A percentile compares a stretch with the other conserved stretches of the same genome.
Conservation (phyloP, 2,329 filamentous ascomycete species). For the Clonostachys rhizophaga region DNA sequence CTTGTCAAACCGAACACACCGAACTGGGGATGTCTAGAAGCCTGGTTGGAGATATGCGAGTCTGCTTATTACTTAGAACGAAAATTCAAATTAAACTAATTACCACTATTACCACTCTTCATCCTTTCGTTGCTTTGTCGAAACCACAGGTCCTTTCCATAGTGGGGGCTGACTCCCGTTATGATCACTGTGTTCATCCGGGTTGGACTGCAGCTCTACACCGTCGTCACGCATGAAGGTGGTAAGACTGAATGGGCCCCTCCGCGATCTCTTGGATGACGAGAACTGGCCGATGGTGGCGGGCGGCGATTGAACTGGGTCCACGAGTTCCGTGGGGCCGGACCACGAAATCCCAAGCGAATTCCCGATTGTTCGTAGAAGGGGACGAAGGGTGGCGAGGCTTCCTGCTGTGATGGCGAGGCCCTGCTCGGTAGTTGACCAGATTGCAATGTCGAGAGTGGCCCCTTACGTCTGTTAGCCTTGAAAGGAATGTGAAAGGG, state of each 20-base stretch:
- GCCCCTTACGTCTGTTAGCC: conserved; percentile 13
- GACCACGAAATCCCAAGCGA: conserved; percentile 19
- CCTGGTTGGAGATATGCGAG: too few relatives aligned
- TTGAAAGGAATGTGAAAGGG: not conserved
- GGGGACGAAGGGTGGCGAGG: conserved; percentile 39
- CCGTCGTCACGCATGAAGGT: conserved; percentile 15
- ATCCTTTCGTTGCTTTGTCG: too few relatives aligned
- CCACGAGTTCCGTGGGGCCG: conserved; percentile 9
- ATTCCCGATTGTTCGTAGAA: conserved; percentile 25
- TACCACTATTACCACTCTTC: too few relatives aligned
- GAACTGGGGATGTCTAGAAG: too few relatives aligned
- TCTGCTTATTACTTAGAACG: too few relatives aligned
- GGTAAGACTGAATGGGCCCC: conserved; percentile 16
- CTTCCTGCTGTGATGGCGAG: conserved; percentile 43
- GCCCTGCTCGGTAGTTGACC: conserved; percentile 40
- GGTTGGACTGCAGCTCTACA: not conserved
- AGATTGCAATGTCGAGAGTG: conserved; percentile 39
- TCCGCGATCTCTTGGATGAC: not conserved
- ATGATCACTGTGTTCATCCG: too few relatives aligned
- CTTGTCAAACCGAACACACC: too few relatives aligned
- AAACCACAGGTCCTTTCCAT: too few relatives aligned
- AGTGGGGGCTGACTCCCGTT: too few relatives aligned
- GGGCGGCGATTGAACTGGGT: conserved; percentile 7
- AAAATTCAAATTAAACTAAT: too few relatives aligned
- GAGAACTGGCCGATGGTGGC: conserved; percentile 4